Evolutionary conservation across 2,329 filamentous ascomycete species (phyloP), one percentile per base, ranked within the genome.

Genomic region (Tolypocladium album): DNA sequence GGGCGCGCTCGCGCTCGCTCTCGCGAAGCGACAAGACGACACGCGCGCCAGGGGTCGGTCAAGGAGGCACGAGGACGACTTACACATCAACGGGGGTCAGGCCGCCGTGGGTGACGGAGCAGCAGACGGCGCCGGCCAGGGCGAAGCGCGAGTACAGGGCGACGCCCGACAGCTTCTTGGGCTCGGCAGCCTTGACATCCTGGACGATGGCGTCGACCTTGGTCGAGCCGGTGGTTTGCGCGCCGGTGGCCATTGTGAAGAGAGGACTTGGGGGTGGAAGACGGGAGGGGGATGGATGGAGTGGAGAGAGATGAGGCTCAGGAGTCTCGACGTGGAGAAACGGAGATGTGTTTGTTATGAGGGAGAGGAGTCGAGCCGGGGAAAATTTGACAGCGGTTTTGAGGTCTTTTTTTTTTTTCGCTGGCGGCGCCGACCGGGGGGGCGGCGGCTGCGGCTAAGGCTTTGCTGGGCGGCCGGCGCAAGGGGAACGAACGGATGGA

Each of bases 11-110:
- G n/a, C n/a, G 9, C 8, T 12, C 1, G 42, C n/a, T 22, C n/a
- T 3, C 17, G 0, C 15, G 15, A 12, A 12, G 24, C 47, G 17
- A n/a, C 15, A 3, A 9, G 24, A 20, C 27, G 3, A 20, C 24
- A 34, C 17, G 47, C 15, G 27, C 40, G 38, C 15, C 40, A 17
- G 17, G n/a, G n/a, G n/a, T n/a, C n/a, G n/a, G n/a, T n/a, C n/a
- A n/a, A n/a, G n/a, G n/a, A 15, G 42, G 20, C 1, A 36, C 17
- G 24, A n/a, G 34, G 45, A 31, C 6, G 55, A 90, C 93, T 79
- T 94, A 97, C 93, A 99, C 94, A 89, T 99, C 94, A 78, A 99
- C 92, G 74, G 94, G 94, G 69, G 94, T 99, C 71, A 97, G 87
- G 73, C 84, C 89, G 78, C 93, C 94, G 86, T 99, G 94, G 74